phyloP scores from a whole-genome alignment of 306 rosid species.

The Quercus glauca region DNA sequence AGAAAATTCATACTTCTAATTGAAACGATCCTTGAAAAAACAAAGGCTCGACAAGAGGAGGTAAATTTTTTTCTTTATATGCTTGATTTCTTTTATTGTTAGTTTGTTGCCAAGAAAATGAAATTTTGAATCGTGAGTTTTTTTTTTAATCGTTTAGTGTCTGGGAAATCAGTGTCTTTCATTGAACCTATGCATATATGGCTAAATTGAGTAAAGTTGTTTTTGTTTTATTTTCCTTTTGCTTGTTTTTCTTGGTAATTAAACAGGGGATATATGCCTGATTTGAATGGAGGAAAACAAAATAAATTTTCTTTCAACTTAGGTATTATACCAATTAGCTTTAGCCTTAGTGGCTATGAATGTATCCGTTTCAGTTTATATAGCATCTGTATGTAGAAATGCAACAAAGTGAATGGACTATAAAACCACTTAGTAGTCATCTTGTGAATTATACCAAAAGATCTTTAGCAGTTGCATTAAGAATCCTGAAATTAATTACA shows the following conservation, averaged over 20 bases:
- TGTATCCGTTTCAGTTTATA: background rate
- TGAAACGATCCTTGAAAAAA: conserved; percentile 37
- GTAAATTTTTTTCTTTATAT: conserved; percentile 11
- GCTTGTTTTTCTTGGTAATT: background rate
- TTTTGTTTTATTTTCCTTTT: background rate
- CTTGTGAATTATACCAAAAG: background rate
- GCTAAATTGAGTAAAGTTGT: background rate
- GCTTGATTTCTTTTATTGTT: background rate
- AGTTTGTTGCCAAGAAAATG: background rate
- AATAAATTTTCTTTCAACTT: background rate
- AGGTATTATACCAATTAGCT: background rate
- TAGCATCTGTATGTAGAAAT: background rate
- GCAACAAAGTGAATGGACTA: background rate
- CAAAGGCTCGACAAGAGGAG: conserved; percentile 14
- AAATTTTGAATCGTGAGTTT: background rate
- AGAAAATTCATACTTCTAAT: conserved; percentile 40
- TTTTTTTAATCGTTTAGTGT: background rate
- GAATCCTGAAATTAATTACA: background rate
- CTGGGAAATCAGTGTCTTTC: background rate
- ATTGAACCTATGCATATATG: background rate
- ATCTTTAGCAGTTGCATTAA: background rate
- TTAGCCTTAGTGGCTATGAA: background rate
- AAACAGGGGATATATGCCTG: background rate
- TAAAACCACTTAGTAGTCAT: background rate
- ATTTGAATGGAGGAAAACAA: background rate